Base-by-base conservation (phyloP, 257 asterid genomes). In the Nicotiana paniculata region DNA sequence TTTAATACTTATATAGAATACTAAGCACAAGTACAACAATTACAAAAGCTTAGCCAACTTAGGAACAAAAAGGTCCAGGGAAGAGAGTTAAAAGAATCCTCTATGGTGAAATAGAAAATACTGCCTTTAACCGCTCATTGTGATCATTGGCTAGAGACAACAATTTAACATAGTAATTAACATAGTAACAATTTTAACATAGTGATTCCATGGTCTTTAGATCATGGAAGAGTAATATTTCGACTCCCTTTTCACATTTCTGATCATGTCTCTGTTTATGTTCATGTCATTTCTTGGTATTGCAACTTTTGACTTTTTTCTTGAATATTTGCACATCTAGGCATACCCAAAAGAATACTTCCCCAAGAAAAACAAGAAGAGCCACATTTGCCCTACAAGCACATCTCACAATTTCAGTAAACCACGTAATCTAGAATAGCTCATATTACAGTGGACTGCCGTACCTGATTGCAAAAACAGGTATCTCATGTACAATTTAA, bases 161-260 rank as follows among this genome's bases (percentile, higher is more conserved):
- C 51, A 43, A 43, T 43, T 43, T 43, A 43, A 43, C 11, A 8
- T 8, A 43, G 51, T 43, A 43, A 8, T 43, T 43, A 8, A 32
- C 35, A 32, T 32, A 32, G 35, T 32, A 43, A 43, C 51, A 43
- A 43, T 43, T 21, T 43, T 43, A 43, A 43, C 11, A 43, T 43
- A 43, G 51, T 43, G 8, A 43, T 43, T 43, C 2, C 35, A 32
- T 32, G 51, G 11, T 2, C 51, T 43, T 43, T 74, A 48, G 26
- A n/a, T 83, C 61, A 84, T 87, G 87, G 86, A 82, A 69, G 77
- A 68, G 86, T 87, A 84, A 79, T 80, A 43, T 59, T 32, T 12
- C 26, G 67, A 11, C 62, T 70, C 67, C 82, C 66, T 12, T 35
- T 10, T 39, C 51, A 39, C 30, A 59, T 53, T 70, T 35, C 7